Percentiles rank a stretch among this genome's conserved stretches.
These are phyloP conservation scores for Copromyces sp. DNA, from an alignment of 495 filamentous ascomycete genomes.

Conservation along the genomic window DNA sequence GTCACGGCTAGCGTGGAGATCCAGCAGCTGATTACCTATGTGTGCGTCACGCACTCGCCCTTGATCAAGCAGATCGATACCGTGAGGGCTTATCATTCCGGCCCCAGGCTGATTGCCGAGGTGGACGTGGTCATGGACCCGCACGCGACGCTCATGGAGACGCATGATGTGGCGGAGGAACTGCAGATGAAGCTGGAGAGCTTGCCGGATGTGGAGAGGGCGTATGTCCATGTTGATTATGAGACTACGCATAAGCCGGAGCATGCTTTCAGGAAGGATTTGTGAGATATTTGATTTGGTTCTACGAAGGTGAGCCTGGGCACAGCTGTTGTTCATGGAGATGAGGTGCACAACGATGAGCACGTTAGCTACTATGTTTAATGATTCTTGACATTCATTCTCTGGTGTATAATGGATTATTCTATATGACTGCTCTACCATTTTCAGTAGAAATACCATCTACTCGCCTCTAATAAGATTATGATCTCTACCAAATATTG, in stretches of 20 bases:
- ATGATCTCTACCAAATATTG: too few relatives aligned
- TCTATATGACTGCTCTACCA: not conserved
- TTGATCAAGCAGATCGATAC: slow-evolving; percentile 79
- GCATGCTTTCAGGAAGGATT: slow-evolving; percentile 45
- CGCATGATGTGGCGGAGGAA: slow-evolving; percentile 90
- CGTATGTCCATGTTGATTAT: slow-evolving; percentile 96
- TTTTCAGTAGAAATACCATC: not conserved
- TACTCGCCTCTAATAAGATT: not conserved
- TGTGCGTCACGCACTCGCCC: slow-evolving; percentile 87
- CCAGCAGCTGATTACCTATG: slow-evolving; percentile 92
- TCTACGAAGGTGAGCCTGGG: not conserved
- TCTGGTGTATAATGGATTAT: not conserved
- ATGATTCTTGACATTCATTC: not conserved
- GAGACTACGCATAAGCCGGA: slow-evolving; percentile 93
- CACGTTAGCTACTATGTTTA: not conserved
- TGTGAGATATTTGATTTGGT: slow-evolving; percentile 16
- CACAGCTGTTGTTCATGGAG: not conserved
- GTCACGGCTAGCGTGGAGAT: slow-evolving; percentile 75
- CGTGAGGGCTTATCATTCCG: slow-evolving; percentile 84
- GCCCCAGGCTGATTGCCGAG: slow-evolving; percentile 81
- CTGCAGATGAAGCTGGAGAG: slow-evolving; percentile 92
- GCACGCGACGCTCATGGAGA: slow-evolving; percentile 54
- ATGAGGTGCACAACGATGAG: not conserved
- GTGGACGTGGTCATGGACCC: slow-evolving; percentile 84
- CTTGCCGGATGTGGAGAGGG: slow-evolving; percentile 83